Base-by-base conservation (phyloP, 306 rosid species). In the Carpinus viminea region DNA sequence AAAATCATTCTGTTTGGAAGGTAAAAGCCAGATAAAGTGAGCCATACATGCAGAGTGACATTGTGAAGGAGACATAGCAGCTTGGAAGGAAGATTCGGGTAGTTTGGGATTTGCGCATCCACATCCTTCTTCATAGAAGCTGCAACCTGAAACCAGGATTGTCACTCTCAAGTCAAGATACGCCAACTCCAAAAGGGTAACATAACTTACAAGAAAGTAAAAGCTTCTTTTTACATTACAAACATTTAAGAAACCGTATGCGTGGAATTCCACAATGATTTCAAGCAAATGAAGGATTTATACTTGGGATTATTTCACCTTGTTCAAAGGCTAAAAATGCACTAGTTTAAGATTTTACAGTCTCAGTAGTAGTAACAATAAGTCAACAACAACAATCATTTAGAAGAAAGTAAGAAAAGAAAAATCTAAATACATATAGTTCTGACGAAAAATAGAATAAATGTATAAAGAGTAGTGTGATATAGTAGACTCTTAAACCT, bases 81-180 rank as follows among this genome's bases (percentile, higher is more conserved):
- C 88, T 95, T 91, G 2, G 99, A 86, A 2, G 93, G 92, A 51
- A 95, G 96, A 85, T 91, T 93, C 7, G 98, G 90, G 81, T 95
- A 93, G 82, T 84, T 93, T 7, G 98, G 99, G 60, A 91, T 81
- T 77, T 92, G 97, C 18, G 81, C 86, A 78, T 92, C 92, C 34
- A 83, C 95, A 28, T 95, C 98, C 82, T 89, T 95, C 82, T 83
- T 91, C 83, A 95, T 68, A 73, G 99, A 93, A 8, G 98, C 99
- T 0, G 99, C 98, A 64, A 95, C 98, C 98, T 93, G 92, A 82
- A 79, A 80, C 61, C n/a, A 3, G 31, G 24, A 66, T 73, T 36
- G 66, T 54, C 74, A 46, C 36, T 45, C 36, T 68, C 69, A 46
- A 68, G 53, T 65, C 75, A 78, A 73, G 62, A 24, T 17, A 52